Base-by-base conservation (phyloP, 1,284 basidiomycete genomes). In the Rhodotorula glutinis region DNA sequence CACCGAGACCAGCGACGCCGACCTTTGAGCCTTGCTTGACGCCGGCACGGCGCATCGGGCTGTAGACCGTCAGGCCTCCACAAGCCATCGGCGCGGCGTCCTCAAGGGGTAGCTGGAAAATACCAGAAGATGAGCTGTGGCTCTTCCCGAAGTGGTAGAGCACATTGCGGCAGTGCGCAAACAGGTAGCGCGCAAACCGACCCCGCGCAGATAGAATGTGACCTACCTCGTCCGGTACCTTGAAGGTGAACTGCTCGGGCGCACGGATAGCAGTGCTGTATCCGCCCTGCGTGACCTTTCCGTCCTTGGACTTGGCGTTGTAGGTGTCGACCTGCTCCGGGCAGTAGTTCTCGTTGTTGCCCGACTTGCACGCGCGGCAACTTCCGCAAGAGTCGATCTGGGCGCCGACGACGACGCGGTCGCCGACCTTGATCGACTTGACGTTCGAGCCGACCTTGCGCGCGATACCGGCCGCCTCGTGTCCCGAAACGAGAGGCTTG, bases 211-310 rank as follows among this genome's bases (percentile, higher is more conserved):
- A n/a, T n/a, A n/a, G n/a, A n/a, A n/a, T n/a, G n/a, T n/a, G n/a
- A n/a, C n/a, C n/a, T n/a, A n/a, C n/a, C n/a, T 73, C 80, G 9
- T 87, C 83, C 0, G 88, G 88, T 59, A 90, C 84, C 19, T 83
- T 82, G 79, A 89, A 88, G 55, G 87, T 86, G 75, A 87, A 89
- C 67, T 82, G 83, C 75, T 88, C 82, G 72, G 88, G 84, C 0
- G 84, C 86, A 49, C 87, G 84, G 70, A 88, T 84, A 65, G 82
- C 83, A 27, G 85, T 86, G 4, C 85, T 82, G 79, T 88, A 89
- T 14, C 88, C 88, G 63, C 70, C 71, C 84, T 84, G 53, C 81
- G 82, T 76, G 85, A 86, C 58, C 53, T 61, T 33, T 75, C 74
- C 84, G 79, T 59, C 57, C 21, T 78, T n/a, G 0, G 25, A 30